Evolutionary conservation across 371 early-diverging fungal species (phyloP).

Genomic region (Mucor racemosus): DNA sequence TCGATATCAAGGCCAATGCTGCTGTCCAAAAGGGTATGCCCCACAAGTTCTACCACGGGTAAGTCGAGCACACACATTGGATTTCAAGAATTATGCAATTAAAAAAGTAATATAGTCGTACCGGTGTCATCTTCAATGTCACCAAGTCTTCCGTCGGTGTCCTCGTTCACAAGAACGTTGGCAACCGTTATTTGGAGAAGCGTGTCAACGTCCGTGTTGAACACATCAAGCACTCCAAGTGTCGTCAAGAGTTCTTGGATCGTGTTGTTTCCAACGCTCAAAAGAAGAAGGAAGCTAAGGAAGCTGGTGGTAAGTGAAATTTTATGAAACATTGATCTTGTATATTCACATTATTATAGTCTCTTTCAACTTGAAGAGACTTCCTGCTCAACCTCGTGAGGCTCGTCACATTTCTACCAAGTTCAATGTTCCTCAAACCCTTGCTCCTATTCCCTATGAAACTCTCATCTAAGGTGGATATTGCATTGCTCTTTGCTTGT

Average conservation of each 20-base stretch:
- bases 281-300: slow-evolving; percentile 79
- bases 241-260: slow-evolving; percentile 96
- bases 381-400: slow-evolving; percentile 89
- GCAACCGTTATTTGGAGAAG: slow-evolving; percentile 97
- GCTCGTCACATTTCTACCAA: slow-evolving; percentile 88
- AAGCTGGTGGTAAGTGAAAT: slow-evolving; percentile 43
- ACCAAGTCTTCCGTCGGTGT: slow-evolving; percentile 98
- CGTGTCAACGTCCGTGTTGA: slow-evolving; percentile 96
- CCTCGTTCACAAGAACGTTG: slow-evolving; percentile 97
- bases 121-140: slow-evolving; percentile 96
- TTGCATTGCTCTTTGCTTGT: not conserved
- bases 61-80: slow-evolving; percentile 14
- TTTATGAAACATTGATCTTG: not conserved
- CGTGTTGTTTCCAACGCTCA: slow-evolving; percentile 94
- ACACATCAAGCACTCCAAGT: slow-evolving; percentile 99
- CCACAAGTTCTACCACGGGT: slow-evolving; percentile 99
- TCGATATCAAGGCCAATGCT: slow-evolving; percentile 49
- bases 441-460: slow-evolving; percentile 95
- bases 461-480: slow-evolving; percentile 66
- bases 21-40: slow-evolving; percentile 99
- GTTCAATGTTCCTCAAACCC: slow-evolving; percentile 89
- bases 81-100: not conserved
- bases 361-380: slow-evolving; percentile 85
- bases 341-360: slow-evolving; percentile 31
- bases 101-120: slow-evolving; percentile 66